Base-by-base conservation (phyloP, 805 yeast species). In the Myxozyma melibiosi region DNA sequence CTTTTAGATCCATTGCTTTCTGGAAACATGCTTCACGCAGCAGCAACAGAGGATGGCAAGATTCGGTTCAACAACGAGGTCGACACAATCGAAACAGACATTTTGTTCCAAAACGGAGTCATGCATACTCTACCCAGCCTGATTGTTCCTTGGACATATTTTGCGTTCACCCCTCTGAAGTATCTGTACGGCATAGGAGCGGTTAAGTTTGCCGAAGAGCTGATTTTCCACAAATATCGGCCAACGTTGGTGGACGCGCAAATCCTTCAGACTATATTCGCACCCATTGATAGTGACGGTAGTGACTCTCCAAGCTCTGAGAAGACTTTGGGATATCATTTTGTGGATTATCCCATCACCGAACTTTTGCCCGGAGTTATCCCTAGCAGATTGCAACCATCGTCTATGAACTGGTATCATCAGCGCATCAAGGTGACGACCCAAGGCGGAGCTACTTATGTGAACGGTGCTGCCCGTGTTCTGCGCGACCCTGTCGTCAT, bases 101-200 rank as follows among this genome's bases (percentile, higher is more conserved):
- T 58, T 25, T n/a, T 58, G 7, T 53, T 35, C 34, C 63, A 60
- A 30, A 60, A 60, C 44, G 64, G 64, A 5, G 64, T 50, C 27
- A 42, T 58, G 33, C 64, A 60, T 39, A 49, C 55, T 4, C 25
- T 60, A 2, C 58, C 58, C 4, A 11, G 34, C n/a, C 22, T 57
- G 34, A 42, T 60, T 13, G 49, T 63, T 9, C 54, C 62, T 4
- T 45, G 51, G 44, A 25, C 50, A 2, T 50, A 28, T 30, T 57
- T 60, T 31, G 59, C 54, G 20, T 60, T 60, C 44, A 48, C 62
- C 4, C 62, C 64, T 1, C 53, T 51, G 20, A 60, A 60, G 30
- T 60, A 60, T 30, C 38, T 60, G 16, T 43, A 48, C 45, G 64
- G 64, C 24, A 41, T 60, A 14, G 33, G 28, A 16, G 58, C 64